These are phyloP conservation scores for Colletotrichum acutatum DNA, from an alignment of 2,329 filamentous ascomycete genomes.

Conservation along the genomic window DNA sequence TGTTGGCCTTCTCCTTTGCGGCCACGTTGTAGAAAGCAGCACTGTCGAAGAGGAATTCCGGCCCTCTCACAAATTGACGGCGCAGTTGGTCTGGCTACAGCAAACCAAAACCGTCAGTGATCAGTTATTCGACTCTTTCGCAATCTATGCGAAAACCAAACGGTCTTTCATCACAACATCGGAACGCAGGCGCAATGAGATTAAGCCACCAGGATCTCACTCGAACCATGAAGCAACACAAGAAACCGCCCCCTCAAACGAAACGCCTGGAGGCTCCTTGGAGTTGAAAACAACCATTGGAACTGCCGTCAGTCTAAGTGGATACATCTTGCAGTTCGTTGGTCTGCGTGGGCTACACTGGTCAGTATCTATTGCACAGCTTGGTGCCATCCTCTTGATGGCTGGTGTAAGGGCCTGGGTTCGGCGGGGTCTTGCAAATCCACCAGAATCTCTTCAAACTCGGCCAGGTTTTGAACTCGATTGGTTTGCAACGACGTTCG, in stretches of 20 bases:
- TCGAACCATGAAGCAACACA: no score
- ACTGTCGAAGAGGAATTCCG: not conserved
- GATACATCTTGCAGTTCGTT: no score
- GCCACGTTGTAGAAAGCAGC: not conserved
- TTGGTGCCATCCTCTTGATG: not conserved
- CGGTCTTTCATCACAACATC: not conserved
- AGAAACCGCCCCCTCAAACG: no score
- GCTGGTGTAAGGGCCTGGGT: not conserved
- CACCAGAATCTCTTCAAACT: rapidly evolving
- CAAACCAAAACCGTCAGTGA: not conserved
- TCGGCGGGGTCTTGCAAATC: not conserved
- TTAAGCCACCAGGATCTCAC: no score
- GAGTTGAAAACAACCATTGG: no score
- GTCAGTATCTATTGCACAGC: no score
- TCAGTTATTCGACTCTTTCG: not conserved
- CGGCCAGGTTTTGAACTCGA: not conserved
- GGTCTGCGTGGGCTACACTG: no score
- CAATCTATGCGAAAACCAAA: not conserved
- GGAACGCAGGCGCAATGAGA: no score
- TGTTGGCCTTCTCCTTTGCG: not conserved
- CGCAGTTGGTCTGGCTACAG: not conserved
- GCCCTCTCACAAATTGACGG: not conserved
- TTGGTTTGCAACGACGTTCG: not conserved
- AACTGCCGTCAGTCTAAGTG: no score
- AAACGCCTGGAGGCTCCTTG: no score